These are phyloP conservation scores for Ustilago crameri DNA, from an alignment of 1,284 basidiomycete genomes.

Conservation along the genomic window DNA sequence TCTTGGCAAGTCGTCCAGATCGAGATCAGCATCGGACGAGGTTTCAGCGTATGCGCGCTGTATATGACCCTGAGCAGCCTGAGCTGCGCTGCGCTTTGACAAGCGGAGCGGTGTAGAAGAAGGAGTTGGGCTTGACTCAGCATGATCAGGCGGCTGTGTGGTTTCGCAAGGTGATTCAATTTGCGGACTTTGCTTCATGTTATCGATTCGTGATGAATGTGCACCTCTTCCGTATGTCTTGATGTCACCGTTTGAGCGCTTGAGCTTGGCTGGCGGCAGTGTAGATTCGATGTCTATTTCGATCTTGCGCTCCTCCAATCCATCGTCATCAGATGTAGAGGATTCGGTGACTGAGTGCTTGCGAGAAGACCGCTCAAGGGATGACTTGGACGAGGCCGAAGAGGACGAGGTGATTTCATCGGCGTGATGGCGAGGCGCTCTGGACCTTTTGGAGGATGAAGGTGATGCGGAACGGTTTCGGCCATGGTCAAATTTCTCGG, in stretches of 20 bases:
- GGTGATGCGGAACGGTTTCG: not conserved
- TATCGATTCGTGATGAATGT: not conserved
- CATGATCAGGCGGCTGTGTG: not conserved
- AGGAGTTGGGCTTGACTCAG: not conserved
- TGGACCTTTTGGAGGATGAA: not conserved
- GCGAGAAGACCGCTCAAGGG: not conserved
- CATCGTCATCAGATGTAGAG: too few species aligned
- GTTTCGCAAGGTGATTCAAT: not conserved
- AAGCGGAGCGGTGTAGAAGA: slow-evolving; percentile 2
- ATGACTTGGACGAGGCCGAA: not conserved
- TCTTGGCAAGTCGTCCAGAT: too few species aligned
- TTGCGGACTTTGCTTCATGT: not conserved
- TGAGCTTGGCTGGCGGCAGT: not conserved
- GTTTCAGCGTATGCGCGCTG: slow-evolving; percentile 23
- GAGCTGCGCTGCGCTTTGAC: slow-evolving; percentile 30
- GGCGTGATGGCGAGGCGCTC: not conserved
- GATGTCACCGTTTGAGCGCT: too few species aligned
- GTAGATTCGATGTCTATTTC: slow-evolving; percentile 2
- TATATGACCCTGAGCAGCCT: slow-evolving; percentile 27
- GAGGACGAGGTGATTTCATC: not conserved
- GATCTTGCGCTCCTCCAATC: too few species aligned
- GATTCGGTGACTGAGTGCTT: too few species aligned
- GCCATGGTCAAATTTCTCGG: not conserved
- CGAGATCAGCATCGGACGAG: not conserved
- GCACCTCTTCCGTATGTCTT: not conserved